Evolutionary conservation across 78 protist genomes (phyloP).

Genomic region (Guillardia theta): DNA sequence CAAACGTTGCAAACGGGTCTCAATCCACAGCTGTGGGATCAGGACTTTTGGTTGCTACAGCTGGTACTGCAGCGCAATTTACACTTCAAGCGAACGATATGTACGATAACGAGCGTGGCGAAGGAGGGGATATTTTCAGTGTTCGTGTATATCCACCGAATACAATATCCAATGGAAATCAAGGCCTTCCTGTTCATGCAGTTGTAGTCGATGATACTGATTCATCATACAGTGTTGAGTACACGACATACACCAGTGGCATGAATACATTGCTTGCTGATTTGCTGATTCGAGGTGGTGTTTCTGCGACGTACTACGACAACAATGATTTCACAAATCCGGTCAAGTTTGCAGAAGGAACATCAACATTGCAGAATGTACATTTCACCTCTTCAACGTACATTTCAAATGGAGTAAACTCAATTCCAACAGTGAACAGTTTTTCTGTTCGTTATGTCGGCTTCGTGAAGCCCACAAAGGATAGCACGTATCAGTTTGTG

Average conservation of each 20-base stretch:
- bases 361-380: background rate
- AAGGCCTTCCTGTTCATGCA: slow-evolving; percentile 15
- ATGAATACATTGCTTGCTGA: background rate
- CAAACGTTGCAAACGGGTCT: slow-evolving; percentile 8
- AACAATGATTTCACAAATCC: background rate
- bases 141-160: background rate
- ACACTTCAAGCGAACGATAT: slow-evolving; percentile 31
- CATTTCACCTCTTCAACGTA: background rate
- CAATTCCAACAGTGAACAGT: background rate
- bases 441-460: background rate
- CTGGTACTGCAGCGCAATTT: slow-evolving; percentile 36
- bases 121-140: slow-evolving; percentile 19
- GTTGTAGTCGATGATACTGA: slow-evolving; percentile 27
- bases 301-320: slow-evolving; percentile 17
- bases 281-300: background rate
- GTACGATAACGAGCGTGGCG: slow-evolving; percentile 42
- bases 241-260: slow-evolving; percentile 9
- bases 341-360: background rate
- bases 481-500: background rate
- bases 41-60: slow-evolving; percentile 7
- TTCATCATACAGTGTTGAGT: slow-evolving; percentile 11
- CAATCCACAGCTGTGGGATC: background rate
- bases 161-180: background rate
- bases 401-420: background rate
- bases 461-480: background rate